Conservation (phyloP, 345 rosid species). For the Schrenkiella parvula region DNA sequence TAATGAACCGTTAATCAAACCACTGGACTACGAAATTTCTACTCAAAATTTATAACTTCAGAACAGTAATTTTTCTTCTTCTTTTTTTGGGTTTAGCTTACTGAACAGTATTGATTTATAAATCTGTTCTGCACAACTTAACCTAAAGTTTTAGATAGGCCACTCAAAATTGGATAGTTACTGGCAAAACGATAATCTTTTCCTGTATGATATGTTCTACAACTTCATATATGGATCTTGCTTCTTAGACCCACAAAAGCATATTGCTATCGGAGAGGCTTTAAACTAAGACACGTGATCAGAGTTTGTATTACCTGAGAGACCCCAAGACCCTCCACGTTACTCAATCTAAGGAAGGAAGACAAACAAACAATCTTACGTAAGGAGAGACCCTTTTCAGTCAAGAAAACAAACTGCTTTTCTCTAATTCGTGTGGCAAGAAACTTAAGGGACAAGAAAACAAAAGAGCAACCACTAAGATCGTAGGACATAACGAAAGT, state of each 20-base stretch:
- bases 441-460: slow-evolving; percentile 14
- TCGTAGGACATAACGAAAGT: not conserved
- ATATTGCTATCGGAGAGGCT: not conserved
- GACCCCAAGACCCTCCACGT: not conserved
- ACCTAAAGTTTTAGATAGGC: not conserved
- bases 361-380: slow-evolving; percentile 20
- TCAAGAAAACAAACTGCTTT: slow-evolving; percentile 19
- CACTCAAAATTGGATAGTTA: too few species aligned
- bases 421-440: not conserved
- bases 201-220: not conserved
- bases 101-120: not conserved
- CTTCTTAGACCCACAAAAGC: not conserved
- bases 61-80: not conserved
- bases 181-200: not conserved
- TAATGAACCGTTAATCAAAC: too few species aligned
- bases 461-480: slow-evolving; percentile 8
- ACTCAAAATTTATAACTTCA: too few species aligned
- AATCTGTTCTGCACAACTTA: too few species aligned
- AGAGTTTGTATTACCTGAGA: not conserved
- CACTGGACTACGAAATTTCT: too few species aligned
- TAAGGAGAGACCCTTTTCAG: not conserved
- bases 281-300: not conserved
- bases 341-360: not conserved
- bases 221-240: not conserved
- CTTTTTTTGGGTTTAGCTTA: not conserved